Percentiles rank a stretch among this genome's conserved stretches.
phyloP scores from a whole-genome alignment of 1,284 basidiomycete species.

The Porogramme epimiltina region DNA sequence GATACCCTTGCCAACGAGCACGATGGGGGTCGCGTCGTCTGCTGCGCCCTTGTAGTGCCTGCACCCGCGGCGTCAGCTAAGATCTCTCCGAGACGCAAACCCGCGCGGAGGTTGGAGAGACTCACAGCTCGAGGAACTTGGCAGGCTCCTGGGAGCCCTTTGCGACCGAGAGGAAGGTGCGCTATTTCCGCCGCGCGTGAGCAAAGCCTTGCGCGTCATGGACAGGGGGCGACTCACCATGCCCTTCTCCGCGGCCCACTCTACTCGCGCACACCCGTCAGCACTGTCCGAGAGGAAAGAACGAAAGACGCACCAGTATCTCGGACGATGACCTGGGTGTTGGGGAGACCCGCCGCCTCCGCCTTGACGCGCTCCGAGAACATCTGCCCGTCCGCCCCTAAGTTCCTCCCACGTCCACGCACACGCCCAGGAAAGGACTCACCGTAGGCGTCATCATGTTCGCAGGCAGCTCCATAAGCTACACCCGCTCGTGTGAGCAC shows the following conservation, averaged over 20 bases:
- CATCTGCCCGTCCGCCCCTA: slow-evolving; percentile 39
- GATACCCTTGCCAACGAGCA: slow-evolving; percentile 88
- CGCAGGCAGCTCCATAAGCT: slow-evolving; percentile 84
- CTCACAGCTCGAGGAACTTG: slow-evolving; percentile 86
- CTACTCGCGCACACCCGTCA: slow-evolving; percentile 33
- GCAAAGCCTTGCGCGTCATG: background rate
- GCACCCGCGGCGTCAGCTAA: background rate
- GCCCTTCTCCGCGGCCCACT: slow-evolving; percentile 80
- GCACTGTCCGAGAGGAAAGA: background rate
- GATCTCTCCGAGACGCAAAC: too few relatives aligned
- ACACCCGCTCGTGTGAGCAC: too few relatives aligned
- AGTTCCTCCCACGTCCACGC: too few relatives aligned
- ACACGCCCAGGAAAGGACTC: background rate
- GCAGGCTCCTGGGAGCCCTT: slow-evolving; percentile 83
- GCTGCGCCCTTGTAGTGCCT: slow-evolving; percentile 83
- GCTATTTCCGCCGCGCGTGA: slow-evolving; percentile 38
- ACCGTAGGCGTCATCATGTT: slow-evolving; percentile 84
- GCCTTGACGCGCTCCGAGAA: slow-evolving; percentile 75
- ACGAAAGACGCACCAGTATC: slow-evolving; percentile 61
- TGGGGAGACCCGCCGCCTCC: slow-evolving; percentile 68
- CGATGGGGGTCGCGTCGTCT: slow-evolving; percentile 61
- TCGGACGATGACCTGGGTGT: slow-evolving; percentile 71
- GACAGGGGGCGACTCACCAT: slow-evolving; percentile 55
- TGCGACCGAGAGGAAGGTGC: slow-evolving; percentile 87
- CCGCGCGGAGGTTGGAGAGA: slow-evolving; percentile 5